Conservation (phyloP, 768 basidiomycete species). For the Botryobasidium botryosum region DNA sequence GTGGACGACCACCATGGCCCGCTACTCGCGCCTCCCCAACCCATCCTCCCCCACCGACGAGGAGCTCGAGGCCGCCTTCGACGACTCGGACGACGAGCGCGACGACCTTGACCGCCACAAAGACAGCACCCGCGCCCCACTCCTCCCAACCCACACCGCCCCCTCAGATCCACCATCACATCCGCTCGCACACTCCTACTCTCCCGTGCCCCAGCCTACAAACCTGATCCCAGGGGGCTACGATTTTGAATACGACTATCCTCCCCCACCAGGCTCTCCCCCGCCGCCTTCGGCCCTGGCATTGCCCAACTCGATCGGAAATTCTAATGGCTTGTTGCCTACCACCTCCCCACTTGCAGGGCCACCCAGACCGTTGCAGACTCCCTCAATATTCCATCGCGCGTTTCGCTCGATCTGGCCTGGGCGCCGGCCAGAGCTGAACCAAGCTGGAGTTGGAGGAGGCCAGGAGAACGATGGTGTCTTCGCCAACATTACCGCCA, state of each 20-base stretch:
- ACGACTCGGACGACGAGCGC: conserved; percentile 3
- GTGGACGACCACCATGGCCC: no score
- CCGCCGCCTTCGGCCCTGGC: conserved; percentile 40
- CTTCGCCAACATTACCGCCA: conserved; percentile 86
- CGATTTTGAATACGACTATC: conserved; percentile 72
- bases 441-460: no score
- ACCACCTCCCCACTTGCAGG: conserved; percentile 25
- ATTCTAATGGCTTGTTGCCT: conserved; percentile 52
- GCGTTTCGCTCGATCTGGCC: conserved; percentile 46
- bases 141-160: background rate
- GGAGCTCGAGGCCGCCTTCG: conserved; percentile 3
- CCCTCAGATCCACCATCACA: background rate
- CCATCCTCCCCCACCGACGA: no score
- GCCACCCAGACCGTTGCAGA: no score
- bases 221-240: conserved; percentile 38
- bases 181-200: background rate
- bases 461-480: conserved; percentile 84
- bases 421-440: no score
- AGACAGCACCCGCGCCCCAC: background rate
- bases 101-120: background rate
- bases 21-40: no score
- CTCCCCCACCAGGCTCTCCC: conserved; percentile 72
- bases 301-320: conserved; percentile 42
- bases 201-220: background rate
- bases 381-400: conserved; percentile 33